Percentiles rank a stretch among this genome's conserved stretches.
Conservation (phyloP, 768 basidiomycete species). For the Lactarius sp. region DNA sequence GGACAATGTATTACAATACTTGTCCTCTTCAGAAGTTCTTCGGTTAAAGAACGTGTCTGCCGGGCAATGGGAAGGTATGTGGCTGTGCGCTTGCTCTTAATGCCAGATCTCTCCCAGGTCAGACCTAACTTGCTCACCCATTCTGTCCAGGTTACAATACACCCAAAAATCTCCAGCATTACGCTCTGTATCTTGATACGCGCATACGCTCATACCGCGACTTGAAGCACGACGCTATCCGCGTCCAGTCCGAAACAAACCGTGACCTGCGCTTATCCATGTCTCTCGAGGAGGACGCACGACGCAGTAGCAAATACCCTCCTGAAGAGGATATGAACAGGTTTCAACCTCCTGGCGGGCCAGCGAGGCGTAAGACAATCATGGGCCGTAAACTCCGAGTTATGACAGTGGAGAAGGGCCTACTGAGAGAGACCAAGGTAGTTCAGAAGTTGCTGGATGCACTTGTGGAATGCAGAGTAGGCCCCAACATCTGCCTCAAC, state of each 20-base stretch:
- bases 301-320: conserved; percentile 9
- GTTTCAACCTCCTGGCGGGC: background rate
- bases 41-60: conserved; percentile 75
- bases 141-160: conserved; percentile 64
- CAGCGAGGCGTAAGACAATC: conserved; percentile 64
- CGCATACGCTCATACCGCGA: conserved; percentile 86
- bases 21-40: conserved; percentile 78
- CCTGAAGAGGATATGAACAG: conserved; percentile 17
- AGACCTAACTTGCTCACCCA: background rate
- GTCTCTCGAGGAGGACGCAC: conserved; percentile 53
- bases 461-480: conserved; percentile 80
- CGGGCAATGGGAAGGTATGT: conserved; percentile 83
- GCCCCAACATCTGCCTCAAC: conserved; percentile 32
- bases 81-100: background rate
- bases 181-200: conserved; percentile 83
- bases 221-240: conserved; percentile 89
- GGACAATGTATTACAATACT: conserved; percentile 82
- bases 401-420: conserved; percentile 94
- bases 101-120: background rate
- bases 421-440: conserved; percentile 85
- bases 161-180: conserved; percentile 81
- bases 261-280: conserved; percentile 71
- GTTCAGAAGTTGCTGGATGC: conserved; percentile 89
- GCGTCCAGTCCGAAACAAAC: conserved; percentile 90
- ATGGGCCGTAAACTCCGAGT: conserved; percentile 79